A percentile compares a stretch with the other conserved stretches of the same genome.
Conservation (phyloP, 805 yeast genomes). For the Saccharomyces paradoxus region DNA sequence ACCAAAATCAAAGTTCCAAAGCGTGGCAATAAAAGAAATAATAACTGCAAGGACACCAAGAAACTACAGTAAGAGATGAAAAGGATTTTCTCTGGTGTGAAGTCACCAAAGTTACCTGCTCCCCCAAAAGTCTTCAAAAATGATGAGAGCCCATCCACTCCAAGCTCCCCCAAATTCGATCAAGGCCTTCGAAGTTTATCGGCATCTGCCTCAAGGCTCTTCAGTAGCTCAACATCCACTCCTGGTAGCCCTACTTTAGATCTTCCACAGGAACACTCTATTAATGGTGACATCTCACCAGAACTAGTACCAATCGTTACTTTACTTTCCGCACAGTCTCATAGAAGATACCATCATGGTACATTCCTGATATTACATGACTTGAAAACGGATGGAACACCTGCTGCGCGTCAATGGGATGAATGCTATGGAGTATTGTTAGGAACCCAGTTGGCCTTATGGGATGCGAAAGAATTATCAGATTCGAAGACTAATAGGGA, state of each 20-base stretch:
- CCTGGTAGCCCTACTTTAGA: constrained; percentile 2
- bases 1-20: background rate
- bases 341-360: constrained; percentile 70
- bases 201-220: constrained; percentile 15
- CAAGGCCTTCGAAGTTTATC: constrained; percentile 12
- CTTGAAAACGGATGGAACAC: constrained; percentile 75
- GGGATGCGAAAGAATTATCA: constrained; percentile 72
- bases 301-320: constrained; percentile 62
- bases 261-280: constrained; percentile 13
- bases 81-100: constrained; percentile 23
- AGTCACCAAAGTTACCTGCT: constrained; percentile 19
- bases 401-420: constrained; percentile 76
- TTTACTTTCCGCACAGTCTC: constrained; percentile 61
- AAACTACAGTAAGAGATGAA: constrained; percentile 12
- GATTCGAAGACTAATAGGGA: constrained; percentile 37
- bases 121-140: constrained; percentile 21
- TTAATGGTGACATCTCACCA: constrained; percentile 26
- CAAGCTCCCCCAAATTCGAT: constrained; percentile 7
- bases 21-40: background rate
- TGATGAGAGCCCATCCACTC: constrained; percentile 8
- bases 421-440: constrained; percentile 88
- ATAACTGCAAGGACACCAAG: background rate
- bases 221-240: constrained; percentile 9
- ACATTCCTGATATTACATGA: constrained; percentile 66
- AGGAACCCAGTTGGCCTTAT: constrained; percentile 85